Base-by-base conservation (phyloP, 2,329 filamentous ascomycete species). In the Penicillium hesseltinei region DNA sequence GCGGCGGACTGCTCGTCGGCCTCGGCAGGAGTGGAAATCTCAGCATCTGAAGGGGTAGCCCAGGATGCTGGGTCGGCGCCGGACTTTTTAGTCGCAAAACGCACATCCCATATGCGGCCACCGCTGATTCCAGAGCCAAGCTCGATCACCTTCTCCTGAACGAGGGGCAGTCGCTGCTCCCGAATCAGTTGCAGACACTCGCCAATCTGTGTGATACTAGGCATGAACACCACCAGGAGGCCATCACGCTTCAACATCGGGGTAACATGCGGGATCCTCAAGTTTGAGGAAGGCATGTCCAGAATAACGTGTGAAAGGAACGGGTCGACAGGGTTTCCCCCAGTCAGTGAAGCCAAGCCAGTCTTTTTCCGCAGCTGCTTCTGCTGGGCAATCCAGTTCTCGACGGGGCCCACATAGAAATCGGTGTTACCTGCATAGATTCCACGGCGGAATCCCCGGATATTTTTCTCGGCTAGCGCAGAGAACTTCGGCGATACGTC, bases 171-270 rank as follows among this genome's bases (percentile, higher is more conserved):
- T 2, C 72, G 74, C 13, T 83, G 75, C 29, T 80, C 74, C 56
- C 81, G 81, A 33, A 86, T 81, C 39, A 77, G 71, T 45, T 81
- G 75, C 29, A 87, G 77, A 57, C 87, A 89, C 5, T 86, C 81
- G 40, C 82, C 85, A 54, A 93, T 88, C 71, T 93, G 90, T 10
- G 89, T 92, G 57, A 94, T 85, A 65, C 86, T 90, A 0, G 90
- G 90, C 62, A 85, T 86, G 75, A 92, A 94, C 1, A 91, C 80
- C 15, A 88, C 78, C 33, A 93, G 76, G 9, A 83, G 77, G 0
- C 86, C 89, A 66, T 89, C 83, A 2, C 82, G 79, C 39, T 82
- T 83, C 52, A 94, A 73, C 15, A 86, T 84, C 1, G 73, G 73
- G 0, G 75, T 71, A 21, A 80, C 75, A 61, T 79, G 74, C 2